Percentiles rank a stretch among this genome's conserved stretches.
Evolutionary conservation across 148 eudicot genomes (phyloP).

Genomic region (Rhododendron ovatum): DNA sequence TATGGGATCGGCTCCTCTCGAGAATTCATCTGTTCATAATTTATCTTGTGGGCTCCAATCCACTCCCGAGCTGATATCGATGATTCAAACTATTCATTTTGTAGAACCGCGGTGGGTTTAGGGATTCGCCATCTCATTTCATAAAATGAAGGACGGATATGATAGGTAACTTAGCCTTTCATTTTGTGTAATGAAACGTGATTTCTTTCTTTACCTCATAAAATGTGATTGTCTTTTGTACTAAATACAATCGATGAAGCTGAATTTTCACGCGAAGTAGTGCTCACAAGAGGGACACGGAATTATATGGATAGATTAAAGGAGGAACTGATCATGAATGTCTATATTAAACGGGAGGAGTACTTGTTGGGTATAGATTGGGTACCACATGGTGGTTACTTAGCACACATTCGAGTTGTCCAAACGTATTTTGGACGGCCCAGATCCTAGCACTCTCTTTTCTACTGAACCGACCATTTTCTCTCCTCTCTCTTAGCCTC

Average conservation of each 20-base stretch:
- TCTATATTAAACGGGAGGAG: neutral
- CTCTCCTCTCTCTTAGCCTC: no score
- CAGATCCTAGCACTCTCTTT: no score
- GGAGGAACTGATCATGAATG: neutral
- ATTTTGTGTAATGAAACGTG: neutral
- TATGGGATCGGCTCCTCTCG: neutral
- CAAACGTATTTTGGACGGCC: no score
- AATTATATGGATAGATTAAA: neutral
- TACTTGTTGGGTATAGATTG: no score
- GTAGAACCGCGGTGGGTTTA: neutral
- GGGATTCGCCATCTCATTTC: neutral
- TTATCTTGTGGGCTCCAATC: no score
- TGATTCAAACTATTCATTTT: no score
- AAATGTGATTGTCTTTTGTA: no score
- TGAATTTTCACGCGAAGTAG: neutral
- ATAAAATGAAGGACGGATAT: neutral
- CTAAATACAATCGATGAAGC: neutral
- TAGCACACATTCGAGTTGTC: accelerated
- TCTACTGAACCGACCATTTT: no score
- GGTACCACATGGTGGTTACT: no score
- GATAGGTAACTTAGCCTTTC: neutral
- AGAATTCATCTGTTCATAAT: neutral
- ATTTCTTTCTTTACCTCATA: neutral
- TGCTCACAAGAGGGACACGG: neutral
- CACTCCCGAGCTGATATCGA: neutral